These are phyloP conservation scores for Globisporangium uncinulatum DNA, from an alignment of 352 stramenopile species.

Conservation along the genomic window DNA sequence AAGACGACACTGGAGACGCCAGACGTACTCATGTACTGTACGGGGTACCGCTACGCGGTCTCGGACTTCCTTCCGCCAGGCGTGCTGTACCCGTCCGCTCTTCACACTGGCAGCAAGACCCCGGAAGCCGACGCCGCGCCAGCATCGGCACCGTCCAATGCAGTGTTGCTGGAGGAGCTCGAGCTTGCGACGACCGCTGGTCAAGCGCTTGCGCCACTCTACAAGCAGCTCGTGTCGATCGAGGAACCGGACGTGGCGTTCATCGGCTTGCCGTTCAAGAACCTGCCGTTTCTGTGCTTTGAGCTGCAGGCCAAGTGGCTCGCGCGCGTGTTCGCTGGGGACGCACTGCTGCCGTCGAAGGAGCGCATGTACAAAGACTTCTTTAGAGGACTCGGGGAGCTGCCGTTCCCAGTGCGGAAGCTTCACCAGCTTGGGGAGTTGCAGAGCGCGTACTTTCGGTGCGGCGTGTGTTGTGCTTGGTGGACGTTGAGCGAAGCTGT, in stretches of 20 bases:
- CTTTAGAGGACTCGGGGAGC: conserved; percentile 29
- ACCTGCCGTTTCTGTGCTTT: conserved; percentile 77
- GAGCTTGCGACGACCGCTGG: conserved; percentile 22
- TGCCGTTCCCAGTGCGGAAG: conserved; percentile 45
- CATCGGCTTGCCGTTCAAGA: conserved; percentile 66
- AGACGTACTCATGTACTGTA: conserved; percentile 80
- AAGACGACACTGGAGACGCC: conserved; percentile 33
- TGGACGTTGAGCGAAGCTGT: background rate
- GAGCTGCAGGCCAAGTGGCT: conserved; percentile 75
- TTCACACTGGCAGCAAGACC: no score
- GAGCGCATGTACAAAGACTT: conserved; percentile 70
- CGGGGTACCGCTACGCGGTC: conserved; percentile 64
- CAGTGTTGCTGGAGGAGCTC: conserved; percentile 24
- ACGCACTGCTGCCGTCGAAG: conserved; percentile 38
- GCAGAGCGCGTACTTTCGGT: conserved; percentile 53
- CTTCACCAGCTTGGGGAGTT: conserved; percentile 62
- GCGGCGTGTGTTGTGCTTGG: conserved; percentile 1
- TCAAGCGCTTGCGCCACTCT: conserved; percentile 51
- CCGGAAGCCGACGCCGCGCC: background rate
- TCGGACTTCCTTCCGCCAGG: conserved; percentile 38
- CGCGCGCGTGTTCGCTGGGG: conserved; percentile 44
- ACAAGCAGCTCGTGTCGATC: conserved; percentile 76
- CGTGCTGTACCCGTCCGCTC: conserved; percentile 37
- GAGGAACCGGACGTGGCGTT: conserved; percentile 70
- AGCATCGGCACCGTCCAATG: conserved; percentile 15